These are phyloP conservation scores for Tulasnella sp. DNA, from an alignment of 768 basidiomycete species.

Conservation along the genomic window DNA sequence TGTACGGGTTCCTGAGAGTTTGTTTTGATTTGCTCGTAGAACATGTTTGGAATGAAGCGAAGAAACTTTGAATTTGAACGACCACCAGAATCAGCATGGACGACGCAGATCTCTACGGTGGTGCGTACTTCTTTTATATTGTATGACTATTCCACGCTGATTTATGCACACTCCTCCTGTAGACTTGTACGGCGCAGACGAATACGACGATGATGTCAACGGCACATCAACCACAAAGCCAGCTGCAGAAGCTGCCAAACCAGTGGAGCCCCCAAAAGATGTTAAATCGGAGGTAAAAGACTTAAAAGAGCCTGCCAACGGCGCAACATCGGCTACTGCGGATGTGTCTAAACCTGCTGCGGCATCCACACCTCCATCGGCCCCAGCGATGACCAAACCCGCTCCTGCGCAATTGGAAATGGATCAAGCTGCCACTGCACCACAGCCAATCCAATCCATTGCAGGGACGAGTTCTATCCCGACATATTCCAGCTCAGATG, in stretches of 20 bases:
- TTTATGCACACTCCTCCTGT: background rate
- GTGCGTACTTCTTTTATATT: conserved; percentile 30
- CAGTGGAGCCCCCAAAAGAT: conserved; percentile 30
- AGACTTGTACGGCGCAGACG: conserved; percentile 61
- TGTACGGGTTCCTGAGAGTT: too few relatives aligned
- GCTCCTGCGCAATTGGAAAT: background rate
- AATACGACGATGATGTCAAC: conserved; percentile 22
- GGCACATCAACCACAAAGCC: background rate
- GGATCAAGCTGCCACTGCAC: background rate
- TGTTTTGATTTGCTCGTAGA: too few relatives aligned
- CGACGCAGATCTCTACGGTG: conserved; percentile 83
- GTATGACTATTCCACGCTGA: background rate
- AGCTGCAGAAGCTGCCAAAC: conserved; percentile 40
- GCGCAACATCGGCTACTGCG: background rate
- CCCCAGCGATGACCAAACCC: conserved; percentile 10
- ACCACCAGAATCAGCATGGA: too few relatives aligned
- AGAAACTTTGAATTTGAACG: too few relatives aligned
- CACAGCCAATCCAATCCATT: background rate
- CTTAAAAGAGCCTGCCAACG: conserved; percentile 19
- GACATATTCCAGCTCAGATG: conserved; percentile 22
- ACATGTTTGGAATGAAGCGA: too few relatives aligned
- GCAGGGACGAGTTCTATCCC: conserved; percentile 19
- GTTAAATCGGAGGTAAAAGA: conserved; percentile 23
- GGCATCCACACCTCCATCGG: background rate
- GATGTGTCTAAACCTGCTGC: background rate